Conservation (phyloP, 352 stramenopile species). For the Thalassiosira hispida region DNA sequence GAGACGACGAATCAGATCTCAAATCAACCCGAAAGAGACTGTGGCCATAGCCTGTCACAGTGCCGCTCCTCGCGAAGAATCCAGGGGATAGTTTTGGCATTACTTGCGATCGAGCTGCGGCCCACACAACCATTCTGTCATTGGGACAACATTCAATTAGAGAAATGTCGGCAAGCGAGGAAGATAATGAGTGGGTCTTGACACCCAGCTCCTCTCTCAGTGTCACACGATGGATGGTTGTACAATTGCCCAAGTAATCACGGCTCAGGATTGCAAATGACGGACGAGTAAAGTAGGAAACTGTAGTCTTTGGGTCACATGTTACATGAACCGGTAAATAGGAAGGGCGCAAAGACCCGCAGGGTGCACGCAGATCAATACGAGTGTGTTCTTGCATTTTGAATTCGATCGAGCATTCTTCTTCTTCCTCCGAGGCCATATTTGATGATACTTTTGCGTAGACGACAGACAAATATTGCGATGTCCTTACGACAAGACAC, state of each 20-base stretch:
- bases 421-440: background rate
- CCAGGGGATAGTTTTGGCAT: conserved; percentile 44
- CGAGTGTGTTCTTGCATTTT: conserved; percentile 55
- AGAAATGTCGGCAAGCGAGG: conserved; percentile 53
- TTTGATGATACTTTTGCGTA: conserved; percentile 17
- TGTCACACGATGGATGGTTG: conserved; percentile 55
- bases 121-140: conserved; percentile 71
- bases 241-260: conserved; percentile 22
- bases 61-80: conserved; percentile 24
- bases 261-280: conserved; percentile 68
- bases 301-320: conserved; percentile 54
- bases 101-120: conserved; percentile 58
- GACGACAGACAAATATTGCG: conserved; percentile 63
- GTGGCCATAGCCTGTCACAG: conserved; percentile 53
- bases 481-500: conserved; percentile 63
- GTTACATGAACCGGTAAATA: conserved; percentile 62
- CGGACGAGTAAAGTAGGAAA: conserved; percentile 43
- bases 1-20: conserved; percentile 53
- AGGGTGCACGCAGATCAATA: conserved; percentile 64
- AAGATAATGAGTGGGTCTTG: conserved; percentile 30
- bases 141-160: conserved; percentile 65
- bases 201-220: conserved; percentile 34
- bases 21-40: conserved; percentile 79
- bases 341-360: conserved; percentile 28
- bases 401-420: conserved; percentile 53